Evolutionary conservation across 345 rosid species (phyloP), one percentile per base, ranked within the genome.

Genomic region (Angophora floribunda): DNA sequence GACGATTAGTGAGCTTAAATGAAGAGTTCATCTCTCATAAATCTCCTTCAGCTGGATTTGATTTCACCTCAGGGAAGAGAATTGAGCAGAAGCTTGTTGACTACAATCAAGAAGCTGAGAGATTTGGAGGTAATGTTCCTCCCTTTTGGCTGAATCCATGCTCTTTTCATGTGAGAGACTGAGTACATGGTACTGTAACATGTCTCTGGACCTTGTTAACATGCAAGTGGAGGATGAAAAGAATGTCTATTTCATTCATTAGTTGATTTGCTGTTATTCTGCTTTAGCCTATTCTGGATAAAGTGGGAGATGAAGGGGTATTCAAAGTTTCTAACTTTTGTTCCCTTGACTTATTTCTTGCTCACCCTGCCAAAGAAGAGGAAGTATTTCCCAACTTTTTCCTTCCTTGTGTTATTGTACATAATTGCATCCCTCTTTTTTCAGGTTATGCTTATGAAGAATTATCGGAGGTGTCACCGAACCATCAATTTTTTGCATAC

Each of bases 1-100:
- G 98, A 90, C 94, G 98, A 89, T 87, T 95, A 87, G 93, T 92
- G 28, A 96, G 95, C 92, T 94, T 97, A 89, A 92, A 98, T 89
- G 98, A 98, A 28, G 93, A 97, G 91, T 96, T 98, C 91, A 95
- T 96, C 90, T 94, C 98, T 8, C 90, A 95, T 86, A 96, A 95
- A 53, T 95, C 94, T 86, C 97, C 99, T 19, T 91, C 92, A 9
- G 92, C 95, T 9, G 99, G 98, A 47, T 98, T 98, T 91, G 99
- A 98, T 93, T 98, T 93, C 88, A 90, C 92, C 7, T 94, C 98
- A 61, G 99, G 99, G 86, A 95, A 91, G 93, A 96, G 91, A 91
- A 98, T 97, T 93, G 99, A 97, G 91, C 99, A 95, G 92, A 97
- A 97, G 94, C 93, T 98, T 89, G 89, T 98, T 91, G 99, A 98